These are phyloP conservation scores for Gossypium stocksii DNA, from an alignment of 345 rosid genomes.

Conservation along the genomic window DNA sequence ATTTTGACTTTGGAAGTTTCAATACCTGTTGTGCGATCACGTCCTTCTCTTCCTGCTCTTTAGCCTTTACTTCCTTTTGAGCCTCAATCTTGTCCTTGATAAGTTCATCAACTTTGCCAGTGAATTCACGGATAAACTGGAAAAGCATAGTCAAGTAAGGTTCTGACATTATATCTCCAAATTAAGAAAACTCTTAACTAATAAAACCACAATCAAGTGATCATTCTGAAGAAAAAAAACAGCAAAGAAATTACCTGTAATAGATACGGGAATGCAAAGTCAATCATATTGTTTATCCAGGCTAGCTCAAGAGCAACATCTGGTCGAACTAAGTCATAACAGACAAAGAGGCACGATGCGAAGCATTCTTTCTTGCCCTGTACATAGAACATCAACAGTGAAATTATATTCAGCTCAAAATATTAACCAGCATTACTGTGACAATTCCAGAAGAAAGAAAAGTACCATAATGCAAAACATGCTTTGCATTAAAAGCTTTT, in stretches of 20 bases:
- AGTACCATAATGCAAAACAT: not conserved
- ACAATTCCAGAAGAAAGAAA: not conserved
- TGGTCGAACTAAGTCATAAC: constrained; percentile 76
- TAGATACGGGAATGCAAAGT: constrained; percentile 85
- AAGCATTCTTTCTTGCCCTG: constrained; percentile 95
- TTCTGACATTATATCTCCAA: constrained; percentile 1
- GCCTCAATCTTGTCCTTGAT: constrained; percentile 61
- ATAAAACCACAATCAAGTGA: not conserved
- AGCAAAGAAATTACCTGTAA: constrained; percentile 47
- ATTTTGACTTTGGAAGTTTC: not conserved
- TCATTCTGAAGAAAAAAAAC: not conserved
- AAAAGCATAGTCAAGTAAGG: not conserved
- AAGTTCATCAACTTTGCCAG: constrained; percentile 62
- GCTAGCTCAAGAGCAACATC: constrained; percentile 89
- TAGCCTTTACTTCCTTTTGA: constrained; percentile 48
- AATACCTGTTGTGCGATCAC: constrained; percentile 64
- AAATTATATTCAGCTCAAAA: not conserved
- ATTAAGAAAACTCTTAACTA: not conserved
- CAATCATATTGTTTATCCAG: constrained; percentile 87
- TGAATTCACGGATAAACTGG: constrained; percentile 66
- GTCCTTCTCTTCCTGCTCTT: constrained; percentile 66
- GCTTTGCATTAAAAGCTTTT: not conserved
- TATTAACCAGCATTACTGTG: not conserved
- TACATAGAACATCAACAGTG: constrained; percentile 9
- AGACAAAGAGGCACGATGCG: constrained; percentile 89